Evolutionary conservation across 495 filamentous ascomycete species (phyloP), one percentile per base, ranked within the genome.

Genomic region (Hypomontagnella submonticulosa): DNA sequence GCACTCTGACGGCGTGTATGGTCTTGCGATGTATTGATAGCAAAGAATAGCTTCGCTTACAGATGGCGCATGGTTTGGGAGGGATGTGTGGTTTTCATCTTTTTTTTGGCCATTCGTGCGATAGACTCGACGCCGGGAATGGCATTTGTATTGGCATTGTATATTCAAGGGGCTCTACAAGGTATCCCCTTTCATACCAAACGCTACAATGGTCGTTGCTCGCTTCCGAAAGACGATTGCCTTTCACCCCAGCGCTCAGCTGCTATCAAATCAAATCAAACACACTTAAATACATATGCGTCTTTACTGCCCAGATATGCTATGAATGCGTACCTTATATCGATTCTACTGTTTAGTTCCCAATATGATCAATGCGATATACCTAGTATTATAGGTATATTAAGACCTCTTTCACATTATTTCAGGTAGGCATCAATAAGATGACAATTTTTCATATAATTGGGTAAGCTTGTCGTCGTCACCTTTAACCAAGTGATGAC

Each of bases 101-200:
- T 46, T 54, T n/a, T 54, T 46, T 57, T 57, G 16, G 30, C 38
- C 49, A 40, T 54, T 50, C 54, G 63, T 44, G 37, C 50, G 43
- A 63, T 63, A 63, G 55, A 63, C 48, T 52, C 48, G 43, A 50
- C 51, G 55, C 43, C 15, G 38, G 37, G 42, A 46, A 55, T 44
- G 66, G 50, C 30, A 51, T 51, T 27, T 34, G 11, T 37, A 36
- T 51, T 51, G 48, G 48, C 46, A 50, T 68, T 63, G 65, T 59
- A 63, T 68, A 68, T 68, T 42, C 66, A 51, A 32, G 40, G 47
- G 65, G 40, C 20, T 50, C 55, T 63, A 34, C 41, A 50, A 59
- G 47, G 42, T 55, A 51, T 63, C 48, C 54, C 59, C 54, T 51
- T 54, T 63, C 59, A 46, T 38, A 51, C 32, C 4, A 40, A 57